Percentiles rank a stretch among this genome's conserved stretches.
phyloP scores from a whole-genome alignment of 1,284 basidiomycete species.

The Inonotus obliquus region DNA sequence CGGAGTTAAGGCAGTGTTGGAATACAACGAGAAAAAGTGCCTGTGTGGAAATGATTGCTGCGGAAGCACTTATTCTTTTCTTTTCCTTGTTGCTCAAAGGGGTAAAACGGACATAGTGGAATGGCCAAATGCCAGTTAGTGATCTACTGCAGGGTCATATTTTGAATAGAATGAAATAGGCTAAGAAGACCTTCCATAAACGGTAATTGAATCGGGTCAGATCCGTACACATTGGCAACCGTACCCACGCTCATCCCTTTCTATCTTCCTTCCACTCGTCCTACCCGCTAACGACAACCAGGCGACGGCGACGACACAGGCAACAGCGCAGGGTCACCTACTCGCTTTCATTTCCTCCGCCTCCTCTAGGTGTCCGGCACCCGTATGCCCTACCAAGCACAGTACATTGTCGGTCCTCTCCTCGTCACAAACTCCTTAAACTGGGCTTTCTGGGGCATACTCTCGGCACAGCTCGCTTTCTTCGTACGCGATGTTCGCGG shows the following conservation, averaged over 20 bases:
- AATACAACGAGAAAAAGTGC: no score
- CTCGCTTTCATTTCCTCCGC: neutral
- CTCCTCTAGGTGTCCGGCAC: neutral
- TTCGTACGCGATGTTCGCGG: slow-evolving; percentile 1
- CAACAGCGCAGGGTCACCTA: neutral
- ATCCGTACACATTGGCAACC: neutral
- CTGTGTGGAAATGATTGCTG: no score
- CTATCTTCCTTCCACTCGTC: neutral
- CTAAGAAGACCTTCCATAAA: no score
- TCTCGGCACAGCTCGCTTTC: slow-evolving; percentile 7
- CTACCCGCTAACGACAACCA: neutral
- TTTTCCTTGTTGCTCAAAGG: neutral
- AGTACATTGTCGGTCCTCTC: slow-evolving; percentile 9
- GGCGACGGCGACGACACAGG: neutral
- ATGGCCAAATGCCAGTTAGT: no score
- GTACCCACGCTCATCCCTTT: neutral
- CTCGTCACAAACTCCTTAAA: slow-evolving; percentile 6
- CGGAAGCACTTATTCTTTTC: no score
- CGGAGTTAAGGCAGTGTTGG: no score
- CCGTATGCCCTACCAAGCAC: neutral
- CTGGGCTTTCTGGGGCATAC: slow-evolving; percentile 14
- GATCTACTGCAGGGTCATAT: no score
- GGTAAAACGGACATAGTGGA: neutral
- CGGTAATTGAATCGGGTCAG: neutral
- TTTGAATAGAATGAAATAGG: no score